Conservation (phyloP, 139 green algal species). For the Chlamydomonas asymmetrica region DNA sequence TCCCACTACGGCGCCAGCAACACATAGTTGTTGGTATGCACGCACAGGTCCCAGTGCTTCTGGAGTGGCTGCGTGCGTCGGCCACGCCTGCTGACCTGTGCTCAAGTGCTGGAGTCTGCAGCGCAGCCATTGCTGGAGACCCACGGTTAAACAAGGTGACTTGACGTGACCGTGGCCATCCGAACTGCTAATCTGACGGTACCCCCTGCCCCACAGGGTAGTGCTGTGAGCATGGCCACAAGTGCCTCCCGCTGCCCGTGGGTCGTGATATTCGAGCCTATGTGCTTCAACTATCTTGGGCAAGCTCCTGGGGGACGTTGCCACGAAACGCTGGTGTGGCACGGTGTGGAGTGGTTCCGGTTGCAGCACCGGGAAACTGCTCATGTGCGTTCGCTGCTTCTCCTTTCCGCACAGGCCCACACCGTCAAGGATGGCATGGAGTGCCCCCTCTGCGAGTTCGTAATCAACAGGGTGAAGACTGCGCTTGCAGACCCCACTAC, state of each 20-base stretch:
- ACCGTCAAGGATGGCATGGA: background rate
- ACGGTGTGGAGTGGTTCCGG: background rate
- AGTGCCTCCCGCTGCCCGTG: background rate
- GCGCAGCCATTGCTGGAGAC: background rate
- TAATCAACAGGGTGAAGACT: background rate
- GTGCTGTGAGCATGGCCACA: no score
- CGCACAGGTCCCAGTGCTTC: background rate
- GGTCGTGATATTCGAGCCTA: background rate
- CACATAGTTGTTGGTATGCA: no score
- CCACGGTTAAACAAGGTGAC: background rate
- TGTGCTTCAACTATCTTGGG: background rate
- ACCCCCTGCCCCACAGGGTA: no score
- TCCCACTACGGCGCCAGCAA: no score
- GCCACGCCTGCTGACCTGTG: background rate
- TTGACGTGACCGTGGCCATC: no score
- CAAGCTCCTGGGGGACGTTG: background rate
- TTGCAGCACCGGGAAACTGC: no score
- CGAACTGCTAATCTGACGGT: no score
- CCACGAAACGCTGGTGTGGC: background rate
- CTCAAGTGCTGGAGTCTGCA: background rate
- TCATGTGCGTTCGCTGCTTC: no score
- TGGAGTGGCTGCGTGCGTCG: slow-evolving; percentile 11
- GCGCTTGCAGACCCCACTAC: no score
- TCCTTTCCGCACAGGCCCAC: no score
- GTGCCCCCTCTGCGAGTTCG: slow-evolving; percentile 2